These are phyloP conservation scores for Taiozyma onychis DNA, from an alignment of 1,139 yeast genomes.

Conservation along the genomic window DNA sequence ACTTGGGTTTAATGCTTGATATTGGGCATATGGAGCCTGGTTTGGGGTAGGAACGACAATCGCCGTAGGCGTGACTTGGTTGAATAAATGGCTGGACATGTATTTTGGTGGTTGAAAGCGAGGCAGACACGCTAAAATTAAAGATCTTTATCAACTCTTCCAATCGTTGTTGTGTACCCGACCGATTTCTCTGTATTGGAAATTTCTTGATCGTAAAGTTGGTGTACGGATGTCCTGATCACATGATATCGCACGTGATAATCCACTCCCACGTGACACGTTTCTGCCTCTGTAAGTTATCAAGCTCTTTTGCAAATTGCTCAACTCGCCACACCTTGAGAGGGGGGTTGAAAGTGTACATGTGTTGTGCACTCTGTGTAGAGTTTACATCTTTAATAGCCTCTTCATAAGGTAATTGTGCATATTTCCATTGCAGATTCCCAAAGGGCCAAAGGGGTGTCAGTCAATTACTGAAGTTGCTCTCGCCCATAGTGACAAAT, in stretches of 20 bases:
- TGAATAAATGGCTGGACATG: conserved; percentile 1
- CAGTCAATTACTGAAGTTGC: neutral
- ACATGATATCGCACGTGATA: neutral
- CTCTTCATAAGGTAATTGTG: neutral
- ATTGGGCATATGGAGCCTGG: conserved; percentile 1
- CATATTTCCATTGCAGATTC: neutral
- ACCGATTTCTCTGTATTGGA: neutral
- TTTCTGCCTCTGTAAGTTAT: too few species aligned
- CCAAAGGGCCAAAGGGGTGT: too few species aligned
- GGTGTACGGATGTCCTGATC: neutral
- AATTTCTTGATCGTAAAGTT: neutral
- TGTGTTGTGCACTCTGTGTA: too few species aligned
- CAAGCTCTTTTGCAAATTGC: too few species aligned
- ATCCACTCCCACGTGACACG: too few species aligned
- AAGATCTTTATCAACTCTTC: too few species aligned
- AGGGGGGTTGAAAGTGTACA: too few species aligned
- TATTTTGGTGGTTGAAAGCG: neutral
- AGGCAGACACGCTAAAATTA: too few species aligned
- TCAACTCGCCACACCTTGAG: too few species aligned
- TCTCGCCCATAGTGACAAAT: neutral
- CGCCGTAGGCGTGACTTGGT: conserved; percentile 8
- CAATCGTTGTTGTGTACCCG: too few species aligned
- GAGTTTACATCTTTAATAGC: too few species aligned
- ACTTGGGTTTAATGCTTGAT: conserved; percentile 2
- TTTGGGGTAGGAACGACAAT: conserved; percentile 6